phyloP scores from a whole-genome alignment of 371 early-diverging fungal genomes.

The Actinomortierella wolfii region DNA sequence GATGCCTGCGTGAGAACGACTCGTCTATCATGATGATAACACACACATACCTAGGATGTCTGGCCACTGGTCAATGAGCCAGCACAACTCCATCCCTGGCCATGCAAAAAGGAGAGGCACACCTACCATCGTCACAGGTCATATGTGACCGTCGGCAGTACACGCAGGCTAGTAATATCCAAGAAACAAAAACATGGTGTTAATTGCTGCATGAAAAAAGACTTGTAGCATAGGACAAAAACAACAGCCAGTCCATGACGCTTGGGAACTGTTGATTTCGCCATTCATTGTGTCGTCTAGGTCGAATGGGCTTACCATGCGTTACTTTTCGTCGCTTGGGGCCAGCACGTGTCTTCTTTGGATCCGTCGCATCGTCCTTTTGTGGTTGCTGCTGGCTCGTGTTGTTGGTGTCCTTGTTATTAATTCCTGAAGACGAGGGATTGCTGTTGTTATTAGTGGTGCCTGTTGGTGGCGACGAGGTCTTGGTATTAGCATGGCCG shows the following conservation, averaged over 20 bases:
- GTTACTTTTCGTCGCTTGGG: constrained; percentile 77
- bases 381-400: constrained; percentile 30
- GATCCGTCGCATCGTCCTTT: constrained; percentile 44
- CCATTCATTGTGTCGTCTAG: not conserved
- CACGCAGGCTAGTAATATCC: constrained; percentile 65
- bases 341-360: constrained; percentile 69
- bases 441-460: not conserved
- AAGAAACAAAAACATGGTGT: not conserved
- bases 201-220: not conserved
- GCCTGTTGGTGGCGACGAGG: constrained; percentile 8
- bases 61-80: too few relatives aligned
- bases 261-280: not conserved
- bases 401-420: constrained; percentile 5
- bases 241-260: not conserved
- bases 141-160: constrained; percentile 88
- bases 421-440: not conserved
- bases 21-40: too few relatives aligned
- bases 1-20: not conserved
- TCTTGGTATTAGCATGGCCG: not conserved
- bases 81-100: too few relatives aligned
- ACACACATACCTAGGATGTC: too few relatives aligned
- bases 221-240: not conserved
- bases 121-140: constrained; percentile 80
- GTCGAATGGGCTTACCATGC: constrained; percentile 59
- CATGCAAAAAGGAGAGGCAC: not conserved